Evolutionary conservation across 257 asterid species (phyloP).

Genomic region (Fraxinus americana): DNA sequence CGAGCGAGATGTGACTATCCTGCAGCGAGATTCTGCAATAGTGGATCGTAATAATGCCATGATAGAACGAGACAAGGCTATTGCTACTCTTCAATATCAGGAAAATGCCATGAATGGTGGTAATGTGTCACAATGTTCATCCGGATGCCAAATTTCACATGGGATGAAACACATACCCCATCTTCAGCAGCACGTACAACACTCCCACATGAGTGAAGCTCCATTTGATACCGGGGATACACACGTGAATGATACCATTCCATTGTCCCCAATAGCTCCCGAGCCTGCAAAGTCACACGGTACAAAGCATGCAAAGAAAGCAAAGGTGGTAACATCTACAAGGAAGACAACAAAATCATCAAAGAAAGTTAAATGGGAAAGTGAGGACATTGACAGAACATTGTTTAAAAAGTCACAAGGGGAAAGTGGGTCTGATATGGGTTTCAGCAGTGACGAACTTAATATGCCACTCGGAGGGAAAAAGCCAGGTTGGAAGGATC

Average conservation of each 20-base stretch:
- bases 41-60: conserved; percentile 83
- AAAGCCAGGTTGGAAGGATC: conserved; percentile 88
- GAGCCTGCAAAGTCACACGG: conserved; percentile 67
- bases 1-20: conserved; percentile 87
- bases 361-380: conserved; percentile 60
- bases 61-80: conserved; percentile 84
- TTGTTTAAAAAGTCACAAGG: conserved; percentile 43
- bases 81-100: conserved; percentile 77
- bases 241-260: conserved; percentile 48
- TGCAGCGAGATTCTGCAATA: conserved; percentile 83
- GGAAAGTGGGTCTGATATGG: conserved; percentile 38
- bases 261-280: conserved; percentile 45
- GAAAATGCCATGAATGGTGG: conserved; percentile 54
- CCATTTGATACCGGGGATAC: conserved; percentile 47
- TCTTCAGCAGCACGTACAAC: conserved; percentile 60
- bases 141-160: conserved; percentile 71
- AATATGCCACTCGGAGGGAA: conserved; percentile 34
- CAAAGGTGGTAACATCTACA: conserved; percentile 40
- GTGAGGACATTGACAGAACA: conserved; percentile 55
- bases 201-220: conserved; percentile 48
- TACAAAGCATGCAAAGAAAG: conserved; percentile 65
- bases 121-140: conserved; percentile 61
- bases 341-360: conserved; percentile 55
- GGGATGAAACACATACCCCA: conserved; percentile 80
- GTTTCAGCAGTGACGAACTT: conserved; percentile 31